Evolutionary conservation across 345 rosid species (phyloP).

Genomic region (Citrus trifoliata): DNA sequence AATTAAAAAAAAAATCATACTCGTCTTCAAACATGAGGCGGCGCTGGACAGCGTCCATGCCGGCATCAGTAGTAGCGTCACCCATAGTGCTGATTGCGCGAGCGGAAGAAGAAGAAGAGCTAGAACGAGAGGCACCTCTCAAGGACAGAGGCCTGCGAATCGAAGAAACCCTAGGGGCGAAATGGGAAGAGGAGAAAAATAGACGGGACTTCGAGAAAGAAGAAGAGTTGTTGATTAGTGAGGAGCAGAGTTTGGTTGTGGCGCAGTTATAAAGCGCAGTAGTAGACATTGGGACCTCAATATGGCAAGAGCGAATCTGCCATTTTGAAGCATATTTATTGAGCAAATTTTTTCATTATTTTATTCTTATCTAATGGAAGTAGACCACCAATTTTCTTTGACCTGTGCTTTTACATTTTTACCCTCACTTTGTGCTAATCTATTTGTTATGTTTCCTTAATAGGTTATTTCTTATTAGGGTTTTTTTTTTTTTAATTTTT

Average conservation of each 20-base stretch:
- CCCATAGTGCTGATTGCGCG: constrained; percentile 39
- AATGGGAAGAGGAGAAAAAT: constrained; percentile 14
- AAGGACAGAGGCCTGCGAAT: background rate
- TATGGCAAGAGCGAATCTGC: too few species aligned
- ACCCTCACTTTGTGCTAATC: background rate
- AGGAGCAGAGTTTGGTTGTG: constrained; percentile 14
- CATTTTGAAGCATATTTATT: background rate
- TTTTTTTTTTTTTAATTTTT: too few species aligned
- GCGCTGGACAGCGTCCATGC: constrained; percentile 97
- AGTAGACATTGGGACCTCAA: constrained; percentile 21
- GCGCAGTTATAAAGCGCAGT: constrained; percentile 5
- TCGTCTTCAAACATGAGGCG: constrained; percentile 99
- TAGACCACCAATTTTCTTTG: background rate
- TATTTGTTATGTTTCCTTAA: background rate
- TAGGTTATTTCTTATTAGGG: background rate
- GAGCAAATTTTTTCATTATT: too few species aligned
- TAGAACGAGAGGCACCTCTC: constrained; percentile 7
- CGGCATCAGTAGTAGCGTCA: constrained; percentile 46
- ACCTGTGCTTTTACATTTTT: background rate
- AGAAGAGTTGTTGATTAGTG: constrained; percentile 7
- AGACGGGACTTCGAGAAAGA: constrained; percentile 3
- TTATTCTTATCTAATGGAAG: background rate
- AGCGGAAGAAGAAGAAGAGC: constrained; percentile 9
- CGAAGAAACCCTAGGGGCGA: constrained; percentile 4
- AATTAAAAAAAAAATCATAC: constrained; percentile 21